phyloP scores from a whole-genome alignment of 2,329 filamentous ascomycete genomes.

The Diaporthe caulivora region DNA sequence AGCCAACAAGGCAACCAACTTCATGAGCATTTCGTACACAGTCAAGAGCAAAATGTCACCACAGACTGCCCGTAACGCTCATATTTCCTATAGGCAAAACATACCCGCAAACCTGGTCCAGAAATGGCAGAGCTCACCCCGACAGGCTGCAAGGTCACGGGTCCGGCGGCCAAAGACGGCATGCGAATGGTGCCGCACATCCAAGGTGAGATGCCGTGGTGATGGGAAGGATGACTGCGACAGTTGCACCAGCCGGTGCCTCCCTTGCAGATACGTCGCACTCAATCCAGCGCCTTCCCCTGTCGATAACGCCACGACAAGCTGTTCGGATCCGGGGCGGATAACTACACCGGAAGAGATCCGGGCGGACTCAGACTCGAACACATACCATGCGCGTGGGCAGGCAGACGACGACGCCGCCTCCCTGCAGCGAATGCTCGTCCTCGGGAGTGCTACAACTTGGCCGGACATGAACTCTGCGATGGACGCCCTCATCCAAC shows the following conservation, averaged over 20 bases:
- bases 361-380: neutral
- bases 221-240: neutral
- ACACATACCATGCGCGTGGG: neutral
- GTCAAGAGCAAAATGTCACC: neutral
- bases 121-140: conserved; percentile 11
- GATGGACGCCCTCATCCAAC: neutral
- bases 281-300: neutral
- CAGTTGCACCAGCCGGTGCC: conserved; percentile 13
- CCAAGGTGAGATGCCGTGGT: conserved; percentile 17
- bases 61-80: neutral
- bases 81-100: neutral
- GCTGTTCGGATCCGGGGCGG: neutral
- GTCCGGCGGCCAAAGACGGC: conserved; percentile 17
- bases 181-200: conserved; percentile 18
- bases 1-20: neutral
- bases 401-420: no score
- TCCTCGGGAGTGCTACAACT: accelerated
- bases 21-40: neutral
- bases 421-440: neutral
- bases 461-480: neutral
- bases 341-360: neutral
- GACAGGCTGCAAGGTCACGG: conserved; percentile 36
- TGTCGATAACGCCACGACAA: neutral
- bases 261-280: conserved; percentile 1
- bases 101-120: neutral